Evolutionary conservation across 2,329 filamentous ascomycete species (phyloP).

Genomic region (Colletotrichum kahawae): DNA sequence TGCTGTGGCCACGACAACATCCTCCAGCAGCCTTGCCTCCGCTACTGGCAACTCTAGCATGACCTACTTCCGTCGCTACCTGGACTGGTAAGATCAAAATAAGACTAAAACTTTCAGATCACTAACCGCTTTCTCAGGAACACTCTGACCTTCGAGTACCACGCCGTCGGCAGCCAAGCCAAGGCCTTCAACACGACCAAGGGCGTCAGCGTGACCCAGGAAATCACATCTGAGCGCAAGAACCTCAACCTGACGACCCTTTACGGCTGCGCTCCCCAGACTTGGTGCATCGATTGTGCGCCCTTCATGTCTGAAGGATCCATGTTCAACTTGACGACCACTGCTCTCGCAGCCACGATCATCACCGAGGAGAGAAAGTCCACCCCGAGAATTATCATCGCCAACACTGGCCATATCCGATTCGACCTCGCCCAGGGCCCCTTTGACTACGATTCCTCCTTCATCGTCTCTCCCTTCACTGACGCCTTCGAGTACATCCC

Average conservation of each 20-base stretch:
- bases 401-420: conserved; percentile 65
- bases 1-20: background rate
- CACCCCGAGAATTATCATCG: conserved; percentile 57
- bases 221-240: conserved; percentile 55
- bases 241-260: conserved; percentile 60
- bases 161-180: conserved; percentile 54
- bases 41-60: conserved; percentile 35
- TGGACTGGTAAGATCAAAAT: conserved; percentile 71
- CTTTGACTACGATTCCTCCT: conserved; percentile 59
- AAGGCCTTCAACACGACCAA: conserved; percentile 27
- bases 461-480: conserved; percentile 61
- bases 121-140: background rate
- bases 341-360: conserved; percentile 36
- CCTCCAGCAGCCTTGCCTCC: background rate
- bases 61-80: conserved; percentile 63
- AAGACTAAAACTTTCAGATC: accelerated
- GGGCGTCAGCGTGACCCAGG: conserved; percentile 49
- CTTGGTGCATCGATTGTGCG: conserved; percentile 62
- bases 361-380: conserved; percentile 51
- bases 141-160: conserved; percentile 59
- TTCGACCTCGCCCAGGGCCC: conserved; percentile 68
- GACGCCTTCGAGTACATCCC: conserved; percentile 59
- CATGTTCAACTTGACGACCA: background rate
- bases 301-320: conserved; percentile 44
- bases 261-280: conserved; percentile 65